Evolutionary conservation across 768 basidiomycete genomes (phyloP), one percentile per base, ranked within the genome.

Genomic region (Tulasnella sp.): DNA sequence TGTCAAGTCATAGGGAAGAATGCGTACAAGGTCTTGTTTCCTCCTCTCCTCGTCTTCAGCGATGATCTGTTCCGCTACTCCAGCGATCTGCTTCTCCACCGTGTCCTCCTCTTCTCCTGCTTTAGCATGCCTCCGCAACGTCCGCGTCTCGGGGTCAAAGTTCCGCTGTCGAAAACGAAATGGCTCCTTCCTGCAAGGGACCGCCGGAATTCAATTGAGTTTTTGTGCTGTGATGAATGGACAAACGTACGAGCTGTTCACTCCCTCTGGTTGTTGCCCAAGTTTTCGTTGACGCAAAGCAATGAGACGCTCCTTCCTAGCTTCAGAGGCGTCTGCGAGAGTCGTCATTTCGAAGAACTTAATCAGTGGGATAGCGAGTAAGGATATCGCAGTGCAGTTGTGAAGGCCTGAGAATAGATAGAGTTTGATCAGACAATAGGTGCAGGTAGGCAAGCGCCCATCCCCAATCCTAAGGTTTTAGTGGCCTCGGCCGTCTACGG

Each of bases 121-220:
- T 26, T 73, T 72, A 17, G 74, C 74, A 67, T 77, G 83, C 70
- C 85, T 90, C 70, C 80, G 80, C 65, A 87, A 71, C 53, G 84
- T 87, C 61, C 86, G 82, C 27, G 90, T 88, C 65, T 83, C 83
- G 1, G 92, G 91, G 72, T 98, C 95, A 70, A 88, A 98, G 67
- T 94, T 94, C 34, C 95, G 82, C 64, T 74, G 80, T 65, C 81
- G 80, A 30, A 90, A 73, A 53, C 44, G 48, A 38, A 58, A 63
- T 45, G 45, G 44, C 15, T 44, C 43, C 9, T 56, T 60, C 13
- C 51, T 34, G 19, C 24, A 43, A 29, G 19, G 41, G n/a, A 32
- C 34, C 34, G 15, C 34, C 5, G 5, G 34, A 38, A 38, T 5
- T 7, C 15, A 38, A 7, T 38, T 81, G 74, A 64, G 77, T 78